These are phyloP conservation scores for Rubroboletus pulcherrimus DNA, from an alignment of 768 basidiomycete genomes.

Conservation along the genomic window DNA sequence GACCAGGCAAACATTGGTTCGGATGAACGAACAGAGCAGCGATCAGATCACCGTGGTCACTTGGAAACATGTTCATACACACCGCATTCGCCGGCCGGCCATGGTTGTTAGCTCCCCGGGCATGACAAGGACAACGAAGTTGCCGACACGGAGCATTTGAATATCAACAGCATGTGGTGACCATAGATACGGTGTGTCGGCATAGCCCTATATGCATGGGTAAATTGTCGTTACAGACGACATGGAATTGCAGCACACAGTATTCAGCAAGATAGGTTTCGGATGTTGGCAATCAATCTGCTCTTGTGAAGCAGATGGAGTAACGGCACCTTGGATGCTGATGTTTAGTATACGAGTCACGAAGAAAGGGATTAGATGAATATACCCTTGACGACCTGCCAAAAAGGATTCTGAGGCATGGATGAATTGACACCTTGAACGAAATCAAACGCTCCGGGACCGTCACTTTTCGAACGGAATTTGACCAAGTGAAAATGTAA, in stretches of 20 bases:
- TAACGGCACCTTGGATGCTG: slow-evolving; percentile 37
- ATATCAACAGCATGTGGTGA: slow-evolving; percentile 68
- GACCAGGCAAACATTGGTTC: not conserved
- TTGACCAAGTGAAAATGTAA: not conserved
- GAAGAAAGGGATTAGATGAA: not conserved
- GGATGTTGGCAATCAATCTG: slow-evolving; percentile 71
- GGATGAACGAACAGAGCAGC: not conserved
- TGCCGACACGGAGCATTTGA: slow-evolving; percentile 74
- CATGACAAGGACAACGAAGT: slow-evolving; percentile 70
- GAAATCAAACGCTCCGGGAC: slow-evolving; percentile 77
- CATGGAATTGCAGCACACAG: slow-evolving; percentile 19
- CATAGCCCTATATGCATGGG: slow-evolving; percentile 47
- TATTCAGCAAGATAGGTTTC: slow-evolving; percentile 77
- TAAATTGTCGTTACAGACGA: slow-evolving; percentile 16
- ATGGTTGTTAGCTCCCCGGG: slow-evolving; percentile 82
- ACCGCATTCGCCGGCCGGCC: slow-evolving; percentile 75
- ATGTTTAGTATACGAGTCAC: not conserved
- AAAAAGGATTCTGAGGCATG: slow-evolving; percentile 67
- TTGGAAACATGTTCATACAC: slow-evolving; percentile 17
- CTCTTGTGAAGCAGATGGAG: slow-evolving; percentile 56
- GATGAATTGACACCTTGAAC: slow-evolving; percentile 69
- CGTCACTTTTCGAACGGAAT: slow-evolving; percentile 40
- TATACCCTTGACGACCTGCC: slow-evolving; percentile 69
- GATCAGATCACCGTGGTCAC: not conserved
- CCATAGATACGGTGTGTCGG: slow-evolving; percentile 70